Evolutionary conservation across 176 grass and related monocot genomes (phyloP).

Genomic region (Phoenix roebelenii): DNA sequence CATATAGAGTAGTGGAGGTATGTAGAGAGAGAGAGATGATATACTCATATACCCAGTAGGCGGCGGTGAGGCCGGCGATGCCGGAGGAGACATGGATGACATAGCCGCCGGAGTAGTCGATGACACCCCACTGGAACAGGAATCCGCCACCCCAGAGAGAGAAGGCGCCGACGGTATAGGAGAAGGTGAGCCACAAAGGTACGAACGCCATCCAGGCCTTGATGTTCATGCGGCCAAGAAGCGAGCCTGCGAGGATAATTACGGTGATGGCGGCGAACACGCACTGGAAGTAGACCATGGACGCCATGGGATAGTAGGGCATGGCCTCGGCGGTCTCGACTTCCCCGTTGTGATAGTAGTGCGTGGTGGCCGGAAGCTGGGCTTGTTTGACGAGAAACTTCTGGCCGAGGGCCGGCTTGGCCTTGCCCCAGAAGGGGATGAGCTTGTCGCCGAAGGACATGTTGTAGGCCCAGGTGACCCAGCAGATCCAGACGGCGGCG

Average conservation of each 20-base stretch:
- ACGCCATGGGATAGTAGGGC: conserved; percentile 13
- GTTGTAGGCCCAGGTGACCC: conserved; percentile 11
- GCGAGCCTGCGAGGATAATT: conserved; percentile 15
- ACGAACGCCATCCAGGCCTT: conserved; percentile 21
- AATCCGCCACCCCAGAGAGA: conserved; percentile 17
- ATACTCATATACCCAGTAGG: conserved; percentile 1
- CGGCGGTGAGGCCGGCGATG: conserved; percentile 16
- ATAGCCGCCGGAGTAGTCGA: conserved; percentile 23
- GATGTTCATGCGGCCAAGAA: conserved; percentile 16
- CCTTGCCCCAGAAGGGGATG: conserved; percentile 20
- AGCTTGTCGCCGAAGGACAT: conserved; percentile 23
- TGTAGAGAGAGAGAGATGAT: background rate
- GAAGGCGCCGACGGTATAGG: conserved; percentile 19
- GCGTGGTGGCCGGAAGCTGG: background rate
- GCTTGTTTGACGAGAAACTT: conserved; percentile 7
- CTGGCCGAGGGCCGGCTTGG: conserved; percentile 12
- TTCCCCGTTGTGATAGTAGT: background rate
- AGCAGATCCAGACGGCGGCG: conserved; percentile 17
- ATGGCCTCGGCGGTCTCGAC: background rate
- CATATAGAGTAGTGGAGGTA: too few relatives aligned
- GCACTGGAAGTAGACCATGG: conserved; percentile 21
- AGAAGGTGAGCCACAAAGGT: conserved; percentile 18
- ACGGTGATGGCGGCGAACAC: conserved; percentile 11
- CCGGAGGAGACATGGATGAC: conserved; percentile 21
- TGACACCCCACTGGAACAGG: conserved; percentile 19